Evolutionary conservation across 2,329 filamentous ascomycete genomes (phyloP).

Genomic region (Cercospora canescens): DNA sequence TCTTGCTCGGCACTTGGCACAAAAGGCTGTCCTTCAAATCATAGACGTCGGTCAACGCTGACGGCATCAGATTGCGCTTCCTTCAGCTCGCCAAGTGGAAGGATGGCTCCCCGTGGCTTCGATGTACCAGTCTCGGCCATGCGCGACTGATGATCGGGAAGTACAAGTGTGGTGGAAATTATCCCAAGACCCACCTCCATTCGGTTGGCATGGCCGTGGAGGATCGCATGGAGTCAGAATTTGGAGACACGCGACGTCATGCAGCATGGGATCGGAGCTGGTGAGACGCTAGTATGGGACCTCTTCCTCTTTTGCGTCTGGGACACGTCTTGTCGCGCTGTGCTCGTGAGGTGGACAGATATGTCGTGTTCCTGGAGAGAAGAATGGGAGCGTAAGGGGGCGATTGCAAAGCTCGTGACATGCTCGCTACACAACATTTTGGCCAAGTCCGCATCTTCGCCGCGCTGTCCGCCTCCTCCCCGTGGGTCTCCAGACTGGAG

Average conservation of each 20-base stretch:
- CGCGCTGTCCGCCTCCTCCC: neutral
- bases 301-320: neutral
- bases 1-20: neutral
- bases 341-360: neutral
- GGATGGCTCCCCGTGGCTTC: no score
- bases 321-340: neutral
- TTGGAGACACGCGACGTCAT: neutral
- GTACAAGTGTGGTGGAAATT: neutral
- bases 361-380: neutral
- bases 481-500: neutral
- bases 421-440: neutral
- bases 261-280: conserved; percentile 1
- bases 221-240: conserved; percentile 1
- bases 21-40: neutral
- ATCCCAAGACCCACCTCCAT: neutral
- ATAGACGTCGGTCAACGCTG: neutral
- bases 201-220: neutral
- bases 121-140: neutral
- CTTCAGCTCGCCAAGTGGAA: neutral
- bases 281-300: neutral
- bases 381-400: neutral
- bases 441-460: neutral
- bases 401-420: neutral
- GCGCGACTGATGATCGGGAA: neutral
- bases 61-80: neutral